Evolutionary conservation across 306 rosid species (phyloP).

Genomic region (Ammopiptanthus mongolicus): DNA sequence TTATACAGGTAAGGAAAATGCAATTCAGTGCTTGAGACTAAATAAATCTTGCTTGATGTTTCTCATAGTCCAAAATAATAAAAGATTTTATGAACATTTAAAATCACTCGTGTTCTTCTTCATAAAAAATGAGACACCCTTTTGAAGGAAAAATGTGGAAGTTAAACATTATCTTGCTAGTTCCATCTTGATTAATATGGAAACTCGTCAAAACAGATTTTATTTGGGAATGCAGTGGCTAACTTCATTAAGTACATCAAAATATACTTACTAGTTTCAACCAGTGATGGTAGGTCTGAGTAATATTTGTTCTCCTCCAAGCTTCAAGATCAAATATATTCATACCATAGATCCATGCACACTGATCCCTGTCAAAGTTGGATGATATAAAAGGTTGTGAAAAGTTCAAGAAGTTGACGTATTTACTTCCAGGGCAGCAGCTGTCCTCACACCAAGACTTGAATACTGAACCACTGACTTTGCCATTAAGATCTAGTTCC

Average conservation of each 20-base stretch:
- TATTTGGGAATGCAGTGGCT: background rate
- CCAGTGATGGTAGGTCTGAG: conserved; percentile 63
- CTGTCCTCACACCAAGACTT: conserved; percentile 57
- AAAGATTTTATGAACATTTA: background rate
- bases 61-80: background rate
- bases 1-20: background rate
- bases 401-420: conserved; percentile 55
- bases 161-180: background rate
- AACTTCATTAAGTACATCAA: background rate
- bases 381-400: conserved; percentile 64
- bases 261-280: conserved; percentile 52
- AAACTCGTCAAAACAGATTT: background rate
- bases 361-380: conserved; percentile 42
- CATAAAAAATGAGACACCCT: background rate
- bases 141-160: background rate
- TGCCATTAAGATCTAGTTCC: conserved; percentile 74
- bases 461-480: conserved; percentile 72
- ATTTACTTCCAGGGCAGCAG: conserved; percentile 67
- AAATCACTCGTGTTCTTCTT: background rate
- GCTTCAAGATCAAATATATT: conserved; percentile 76
- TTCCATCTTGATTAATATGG: background rate
- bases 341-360: conserved; percentile 74
- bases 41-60: background rate
- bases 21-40: background rate
- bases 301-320: conserved; percentile 74